Base-by-base conservation (phyloP, 257 asterid species). In the Phtheirospermum japonicum region DNA sequence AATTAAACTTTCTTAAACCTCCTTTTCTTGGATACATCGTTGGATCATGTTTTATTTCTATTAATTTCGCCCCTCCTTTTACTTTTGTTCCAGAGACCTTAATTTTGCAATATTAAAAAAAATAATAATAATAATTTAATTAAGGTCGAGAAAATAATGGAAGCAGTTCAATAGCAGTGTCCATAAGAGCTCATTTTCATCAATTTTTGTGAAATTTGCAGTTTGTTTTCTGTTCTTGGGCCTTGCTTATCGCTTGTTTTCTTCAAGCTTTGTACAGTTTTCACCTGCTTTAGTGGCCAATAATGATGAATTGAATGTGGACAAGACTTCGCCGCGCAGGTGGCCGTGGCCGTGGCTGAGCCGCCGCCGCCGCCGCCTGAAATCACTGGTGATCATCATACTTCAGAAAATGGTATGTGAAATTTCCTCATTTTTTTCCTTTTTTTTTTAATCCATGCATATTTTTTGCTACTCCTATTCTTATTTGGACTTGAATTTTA, bases 191-290 rank as follows among this genome's bases (percentile, higher is more conserved):
- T 72, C 73, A 11, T 73, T 63, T 57, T 78, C 87, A 7, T 73
- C 65, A n/a, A 14, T 70, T 30, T 17, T 79, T 33, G 76, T 77
- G 0, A 85, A 85, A 54, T 73, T 79, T 18, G 77, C 33, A 1
- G 78, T 79, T 18, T 79, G 71, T 70, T 61, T 81, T 51, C 75
- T 85, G 40, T 16, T 81, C 42, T 19, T 83, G 67, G 85, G 85
- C 12, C 51, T 85, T 45, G 79, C 79, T 19, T 83, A 78, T 66
- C 75, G 80, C 53, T 62, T 83, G 9, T 73, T 69, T 64, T 75
- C 80, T 23, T 82, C 85, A n/a, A 78, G 68, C 65, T 80, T 64
- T 11, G 20, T 69, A 12, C 83, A 64, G 57, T 78, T 79, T 64
- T n/a, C n/a, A n/a, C n/a, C n/a, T n/a, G n/a, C n/a, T n/a, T n/a